phyloP scores from a whole-genome alignment of 208 protist species.

The Giardia muris region DNA sequence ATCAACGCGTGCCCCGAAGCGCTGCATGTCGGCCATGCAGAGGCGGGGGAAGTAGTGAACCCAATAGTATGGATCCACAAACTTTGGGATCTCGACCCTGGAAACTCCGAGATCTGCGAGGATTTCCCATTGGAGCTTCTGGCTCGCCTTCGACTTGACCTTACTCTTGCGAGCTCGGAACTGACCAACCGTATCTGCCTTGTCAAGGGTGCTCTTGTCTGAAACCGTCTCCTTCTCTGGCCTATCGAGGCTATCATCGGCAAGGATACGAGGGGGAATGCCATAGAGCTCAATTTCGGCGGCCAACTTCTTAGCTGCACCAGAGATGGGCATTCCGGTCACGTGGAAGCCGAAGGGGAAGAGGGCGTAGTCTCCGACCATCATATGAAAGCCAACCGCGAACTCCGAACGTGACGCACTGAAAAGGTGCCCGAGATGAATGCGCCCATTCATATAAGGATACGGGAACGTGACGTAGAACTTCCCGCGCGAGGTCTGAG shows the following conservation, averaged over 20 bases:
- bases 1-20: conserved; percentile 66
- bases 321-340: conserved; percentile 98
- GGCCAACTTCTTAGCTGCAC: conserved; percentile 85
- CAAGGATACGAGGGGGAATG: conserved; percentile 60
- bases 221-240: not conserved
- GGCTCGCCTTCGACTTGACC: conserved; percentile 54
- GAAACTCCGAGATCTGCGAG: conserved; percentile 77
- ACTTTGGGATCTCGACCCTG: conserved; percentile 80
- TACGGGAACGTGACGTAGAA: conserved; percentile 96
- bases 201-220: not conserved
- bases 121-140: conserved; percentile 72
- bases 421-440: conserved; percentile 97
- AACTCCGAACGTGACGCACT: conserved; percentile 96
- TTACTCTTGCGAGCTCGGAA: conserved; percentile 47
- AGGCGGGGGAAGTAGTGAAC: conserved; percentile 90
- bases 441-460: conserved; percentile 62
- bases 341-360: conserved; percentile 99
- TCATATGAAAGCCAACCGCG: conserved; percentile 76
- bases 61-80: conserved; percentile 88
- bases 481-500: conserved; percentile 57
- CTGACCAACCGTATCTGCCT: not conserved
- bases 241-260: not conserved
- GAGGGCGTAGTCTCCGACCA: conserved; percentile 82
- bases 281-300: conserved; percentile 61
- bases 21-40: conserved; percentile 70